Base-by-base conservation (phyloP, 2,329 filamentous ascomycete genomes). In the Pezicula neosporulosa region DNA sequence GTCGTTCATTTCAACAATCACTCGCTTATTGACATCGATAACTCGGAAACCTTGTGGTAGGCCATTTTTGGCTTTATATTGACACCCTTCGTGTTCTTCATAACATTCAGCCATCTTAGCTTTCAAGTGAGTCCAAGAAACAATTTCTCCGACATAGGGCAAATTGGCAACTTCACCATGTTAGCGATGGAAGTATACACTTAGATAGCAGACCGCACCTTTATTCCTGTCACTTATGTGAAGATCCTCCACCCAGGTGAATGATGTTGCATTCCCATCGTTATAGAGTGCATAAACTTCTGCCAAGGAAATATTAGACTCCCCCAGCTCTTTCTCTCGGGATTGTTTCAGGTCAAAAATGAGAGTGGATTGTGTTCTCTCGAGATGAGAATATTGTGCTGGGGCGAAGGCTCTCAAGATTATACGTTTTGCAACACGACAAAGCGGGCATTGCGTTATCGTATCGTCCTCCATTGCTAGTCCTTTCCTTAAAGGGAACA, bases 111-210 rank as follows among this genome's bases (percentile, higher is more conserved):
- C 7, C 3, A 46, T 46, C 27, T 35, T 35, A 6, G 8, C 15
- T 46, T 46, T 46, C 16, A 46, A 35, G 28, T 46, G 44, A 35
- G 19, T 46, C 44, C 44, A 46, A 8, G 44, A 46, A 46, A 46
- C 44, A 15, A 36, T 46, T 36, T 35, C 44, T 19, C 44, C 24
- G 21, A 46, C 44, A n/a, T 9, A 46, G 44, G 27, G 27, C 6
- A 46, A 36, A 18, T 35, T 35, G 8, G 28, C n/a, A 46, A 21
- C 44, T 46, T 46, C 44, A 36, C 4, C 44, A 21, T 46, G 44
- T 46, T 36, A 46, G 44, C 28, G 8, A 46, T 35, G 44, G 5
- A n/a, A 36, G n/a, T 8, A 19, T 35, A 28, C 4, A 44, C 18
- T 46, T 33, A 18, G 13, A 46, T 16, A 10, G 8, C 44, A 46